Percentiles rank a stretch among this genome's conserved stretches.
Conservation (phyloP, 306 rosid species). For the Medicago truncatula region MtrunA17r5.0-ANR NC_053049.1:47470501-47471000, state of each 20-base stretch:
- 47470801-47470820: background rate
- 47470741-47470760: constrained; percentile 64
- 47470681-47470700: constrained; percentile 63
- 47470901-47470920: constrained; percentile 22
- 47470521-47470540: constrained; percentile 41
- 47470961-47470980: background rate
- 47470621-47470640: background rate
- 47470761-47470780: constrained; percentile 63
- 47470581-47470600: background rate
- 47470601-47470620: background rate
- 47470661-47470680: constrained; percentile 12
- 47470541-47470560: constrained; percentile 31
- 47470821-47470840: constrained; percentile 12
- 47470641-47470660: background rate
- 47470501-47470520: constrained; percentile 44
- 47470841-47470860: background rate
- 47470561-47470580: constrained; percentile 63
- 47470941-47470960: background rate
- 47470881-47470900: background rate
- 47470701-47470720: constrained; percentile 64
- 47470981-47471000: too few relatives aligned
- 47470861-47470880: background rate
- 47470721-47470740: constrained; percentile 54
- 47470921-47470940: background rate
- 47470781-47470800: background rate